These are phyloP conservation scores for Scheffersomyces stipitis DNA, from an alignment of 805 yeast genomes.

Conservation along the genomic window DNA sequence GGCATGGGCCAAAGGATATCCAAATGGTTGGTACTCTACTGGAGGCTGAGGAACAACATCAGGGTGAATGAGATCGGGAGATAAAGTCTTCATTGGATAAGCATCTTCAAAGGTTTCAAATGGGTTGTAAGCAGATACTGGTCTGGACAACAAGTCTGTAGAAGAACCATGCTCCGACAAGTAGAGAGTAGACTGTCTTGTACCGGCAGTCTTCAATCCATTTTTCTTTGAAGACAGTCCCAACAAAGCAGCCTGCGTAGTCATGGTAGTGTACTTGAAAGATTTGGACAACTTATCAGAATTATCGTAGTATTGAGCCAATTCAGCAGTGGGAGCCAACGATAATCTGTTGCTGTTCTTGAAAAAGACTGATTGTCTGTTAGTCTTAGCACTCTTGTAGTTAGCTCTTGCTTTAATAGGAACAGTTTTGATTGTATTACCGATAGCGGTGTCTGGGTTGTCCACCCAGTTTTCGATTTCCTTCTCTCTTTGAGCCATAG, in stretches of 20 bases:
- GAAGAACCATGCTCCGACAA: constrained; percentile 33
- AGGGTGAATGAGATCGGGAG: constrained; percentile 63
- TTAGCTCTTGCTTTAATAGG: constrained; percentile 55
- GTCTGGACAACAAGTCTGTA: constrained; percentile 26
- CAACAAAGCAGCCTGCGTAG: constrained; percentile 54
- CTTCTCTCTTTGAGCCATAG: constrained; percentile 61
- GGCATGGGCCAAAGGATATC: constrained; percentile 63
- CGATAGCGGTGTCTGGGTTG: constrained; percentile 42
- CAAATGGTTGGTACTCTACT: constrained; percentile 80
- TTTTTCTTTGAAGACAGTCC: constrained; percentile 13
- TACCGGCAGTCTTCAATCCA: constrained; percentile 13
- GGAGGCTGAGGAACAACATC: constrained; percentile 92
- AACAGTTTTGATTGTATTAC: constrained; percentile 49
- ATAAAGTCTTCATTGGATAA: constrained; percentile 46
- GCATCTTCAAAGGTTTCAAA: constrained; percentile 35
- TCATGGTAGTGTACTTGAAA: constrained; percentile 60
- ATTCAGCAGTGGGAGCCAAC: constrained; percentile 39
- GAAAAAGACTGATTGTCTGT: constrained; percentile 43
- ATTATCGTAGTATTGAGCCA: constrained; percentile 36
- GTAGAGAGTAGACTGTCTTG: constrained; percentile 29
- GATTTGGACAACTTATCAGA: constrained; percentile 32
- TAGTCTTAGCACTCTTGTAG: constrained; percentile 33
- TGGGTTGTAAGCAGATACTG: constrained; percentile 19
- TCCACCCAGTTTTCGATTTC: constrained; percentile 87
- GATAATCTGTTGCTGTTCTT: constrained; percentile 31